phyloP scores from a whole-genome alignment of 1,284 basidiomycete genomes.

The Heterobasidion occidentale region DNA sequence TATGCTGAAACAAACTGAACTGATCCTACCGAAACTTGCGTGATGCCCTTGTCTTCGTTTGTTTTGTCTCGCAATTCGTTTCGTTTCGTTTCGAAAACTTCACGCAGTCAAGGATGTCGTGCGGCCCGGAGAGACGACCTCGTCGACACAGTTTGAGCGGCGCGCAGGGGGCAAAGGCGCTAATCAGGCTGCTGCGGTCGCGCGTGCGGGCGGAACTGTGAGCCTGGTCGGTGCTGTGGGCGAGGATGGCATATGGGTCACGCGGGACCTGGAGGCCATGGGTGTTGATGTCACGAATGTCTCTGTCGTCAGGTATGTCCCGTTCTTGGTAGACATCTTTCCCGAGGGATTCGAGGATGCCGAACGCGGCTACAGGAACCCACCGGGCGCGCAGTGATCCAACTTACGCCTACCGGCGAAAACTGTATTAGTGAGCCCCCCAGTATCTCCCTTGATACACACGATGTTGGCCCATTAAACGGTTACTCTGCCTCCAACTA shows the following conservation, averaged over 20 bases:
- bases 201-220: constrained; percentile 36
- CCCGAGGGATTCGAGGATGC: neutral
- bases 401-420: constrained; percentile 45
- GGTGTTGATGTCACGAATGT: constrained; percentile 33
- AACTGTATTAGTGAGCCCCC: constrained; percentile 43
- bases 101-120: constrained; percentile 38
- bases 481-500: too few relatives aligned
- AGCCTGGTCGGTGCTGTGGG: constrained; percentile 39
- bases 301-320: constrained; percentile 30
- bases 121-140: constrained; percentile 48
- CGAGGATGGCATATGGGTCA: constrained; percentile 39
- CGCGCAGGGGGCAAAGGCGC: constrained; percentile 51
- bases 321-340: neutral
- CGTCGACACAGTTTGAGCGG: constrained; percentile 36
- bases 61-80: neutral
- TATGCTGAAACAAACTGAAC: neutral
- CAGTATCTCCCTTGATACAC: neutral
- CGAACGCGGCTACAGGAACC: constrained; percentile 25
- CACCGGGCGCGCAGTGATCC: constrained; percentile 50
- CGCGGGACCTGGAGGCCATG: constrained; percentile 25
- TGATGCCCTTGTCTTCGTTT: too few relatives aligned
- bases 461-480: too few relatives aligned
- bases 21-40: too few relatives aligned
- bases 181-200: constrained; percentile 50
- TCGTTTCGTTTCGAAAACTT: neutral